These are phyloP conservation scores for Hymenotorrendiella dingleyae DNA, from an alignment of 2,329 filamentous ascomycete species.

Conservation along the genomic window DNA sequence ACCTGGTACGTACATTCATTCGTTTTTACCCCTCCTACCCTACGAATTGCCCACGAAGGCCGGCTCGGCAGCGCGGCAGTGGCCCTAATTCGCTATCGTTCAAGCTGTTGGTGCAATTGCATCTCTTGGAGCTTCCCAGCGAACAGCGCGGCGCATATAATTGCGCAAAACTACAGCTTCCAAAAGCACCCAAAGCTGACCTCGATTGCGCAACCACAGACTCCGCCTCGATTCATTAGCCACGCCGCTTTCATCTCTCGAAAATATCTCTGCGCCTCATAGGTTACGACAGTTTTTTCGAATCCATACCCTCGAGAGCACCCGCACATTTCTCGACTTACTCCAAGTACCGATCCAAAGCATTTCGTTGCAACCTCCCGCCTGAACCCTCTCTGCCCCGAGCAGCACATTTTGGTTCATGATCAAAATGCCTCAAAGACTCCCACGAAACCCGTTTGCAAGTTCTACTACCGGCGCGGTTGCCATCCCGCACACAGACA, in stretches of 20 bases:
- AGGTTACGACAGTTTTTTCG: constrained; percentile 12
- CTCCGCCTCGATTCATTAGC: constrained; percentile 4
- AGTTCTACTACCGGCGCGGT: constrained; percentile 26
- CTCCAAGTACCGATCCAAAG: constrained; percentile 7
- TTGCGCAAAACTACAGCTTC: constrained; percentile 8
- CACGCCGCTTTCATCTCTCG: constrained; percentile 11
- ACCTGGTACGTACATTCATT: neutral
- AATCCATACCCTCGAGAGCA: constrained; percentile 9
- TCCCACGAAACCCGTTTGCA: constrained; percentile 31
- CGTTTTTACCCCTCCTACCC: neutral
- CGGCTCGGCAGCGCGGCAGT: too few species aligned
- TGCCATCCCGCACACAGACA: constrained; percentile 24
- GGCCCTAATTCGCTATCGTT: too few species aligned
- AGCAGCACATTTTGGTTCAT: constrained; percentile 8
- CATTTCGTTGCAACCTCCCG: neutral
- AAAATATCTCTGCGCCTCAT: constrained; percentile 12
- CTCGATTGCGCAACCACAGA: neutral
- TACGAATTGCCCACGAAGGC: neutral
- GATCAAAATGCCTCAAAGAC: constrained; percentile 33
- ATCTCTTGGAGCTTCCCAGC: constrained; percentile 3
- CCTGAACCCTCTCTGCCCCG: constrained; percentile 8
- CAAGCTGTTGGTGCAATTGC: too few species aligned
- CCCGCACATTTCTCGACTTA: constrained; percentile 6
- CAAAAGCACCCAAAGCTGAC: constrained; percentile 1
- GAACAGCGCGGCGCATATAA: neutral